Conservation (phyloP, 1,139 yeast species). For the Petasospora fabianii region DNA sequence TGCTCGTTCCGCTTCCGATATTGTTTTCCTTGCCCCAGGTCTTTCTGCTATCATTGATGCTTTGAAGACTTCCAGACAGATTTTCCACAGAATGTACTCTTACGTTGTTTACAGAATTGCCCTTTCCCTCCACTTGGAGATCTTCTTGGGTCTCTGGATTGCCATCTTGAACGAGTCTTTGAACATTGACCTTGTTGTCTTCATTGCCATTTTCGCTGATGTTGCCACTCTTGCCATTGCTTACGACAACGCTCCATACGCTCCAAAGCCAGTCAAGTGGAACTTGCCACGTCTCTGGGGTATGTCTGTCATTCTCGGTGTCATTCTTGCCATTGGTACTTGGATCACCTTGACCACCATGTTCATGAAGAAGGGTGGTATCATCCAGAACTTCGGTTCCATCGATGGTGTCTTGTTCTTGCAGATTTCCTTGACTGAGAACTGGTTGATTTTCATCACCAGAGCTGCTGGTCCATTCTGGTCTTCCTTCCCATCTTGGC, state of each 20-base stretch:
- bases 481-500: conserved; percentile 92
- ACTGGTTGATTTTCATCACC: conserved; percentile 93
- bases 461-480: conserved; percentile 97
- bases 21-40: conserved; percentile 96
- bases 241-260: conserved; percentile 96
- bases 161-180: conserved; percentile 83
- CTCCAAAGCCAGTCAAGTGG: conserved; percentile 97
- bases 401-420: conserved; percentile 88
- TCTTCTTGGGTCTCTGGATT: conserved; percentile 91
- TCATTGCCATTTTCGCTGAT: conserved; percentile 93
- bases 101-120: conserved; percentile 97
- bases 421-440: conserved; percentile 89
- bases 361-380: conserved; percentile 87
- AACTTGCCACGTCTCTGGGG: conserved; percentile 97
- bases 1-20: conserved; percentile 95
- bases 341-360: conserved; percentile 91
- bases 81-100: conserved; percentile 98
- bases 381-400: conserved; percentile 91
- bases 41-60: conserved; percentile 93
- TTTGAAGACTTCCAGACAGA: conserved; percentile 89
- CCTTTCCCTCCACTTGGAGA: conserved; percentile 85
- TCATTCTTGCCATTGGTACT: conserved; percentile 80
- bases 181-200: conserved; percentile 83
- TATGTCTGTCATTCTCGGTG: conserved; percentile 84
- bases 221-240: conserved; percentile 95